Base-by-base conservation (phyloP, 2,329 filamentous ascomycete species). In the Beauveria sp. region DNA sequence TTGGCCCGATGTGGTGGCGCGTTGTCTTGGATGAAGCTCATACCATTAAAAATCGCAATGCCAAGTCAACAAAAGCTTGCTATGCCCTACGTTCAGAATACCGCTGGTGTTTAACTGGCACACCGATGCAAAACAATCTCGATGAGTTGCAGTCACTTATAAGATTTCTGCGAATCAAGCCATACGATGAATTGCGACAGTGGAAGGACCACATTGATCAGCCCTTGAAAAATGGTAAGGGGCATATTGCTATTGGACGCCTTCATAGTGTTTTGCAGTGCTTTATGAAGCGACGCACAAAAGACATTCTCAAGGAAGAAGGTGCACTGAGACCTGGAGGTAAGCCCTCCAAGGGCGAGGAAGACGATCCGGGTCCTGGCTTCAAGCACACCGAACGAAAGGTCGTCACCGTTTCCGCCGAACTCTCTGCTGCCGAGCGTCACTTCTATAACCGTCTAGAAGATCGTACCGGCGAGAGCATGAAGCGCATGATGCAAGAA, bases 271-370 rank as follows among this genome's bases (percentile, higher is more conserved):
- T 96, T 64, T 78, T 99, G 4, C 88, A 90, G 60, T 93, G 92
- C 60, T 96, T 96, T 77, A 99, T 99, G 95, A 96, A 98, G 78
- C 87, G 95, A n/a, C 86, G 95, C 47, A 98, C 93, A 9, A 99
- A 99, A 75, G 92, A 96, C 24, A 91, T 99, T n/a, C 78, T 99
- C 63, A 96, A 95, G 75, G 83, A 91, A 67, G 91, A 91, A 12
- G 90, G 91, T 12, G 91, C 90, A 1, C 78, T 96, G 20, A 89
- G 90, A 63, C 87, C 89, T 28, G 90, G 90, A 43, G 86, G 88
- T 58, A 90, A 91, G 70, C 78, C 76, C 28, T 74, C 71, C 3
- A 70, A 72, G 42, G 74, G 73, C 61, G 73, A 73, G 54, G 85
- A 83, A 16, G 74, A 76, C 60, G 71, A 72, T 5, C 81, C 80